Base-by-base conservation (phyloP, 2,329 filamentous ascomycete genomes). In the Colletotrichum abscissum region DNA sequence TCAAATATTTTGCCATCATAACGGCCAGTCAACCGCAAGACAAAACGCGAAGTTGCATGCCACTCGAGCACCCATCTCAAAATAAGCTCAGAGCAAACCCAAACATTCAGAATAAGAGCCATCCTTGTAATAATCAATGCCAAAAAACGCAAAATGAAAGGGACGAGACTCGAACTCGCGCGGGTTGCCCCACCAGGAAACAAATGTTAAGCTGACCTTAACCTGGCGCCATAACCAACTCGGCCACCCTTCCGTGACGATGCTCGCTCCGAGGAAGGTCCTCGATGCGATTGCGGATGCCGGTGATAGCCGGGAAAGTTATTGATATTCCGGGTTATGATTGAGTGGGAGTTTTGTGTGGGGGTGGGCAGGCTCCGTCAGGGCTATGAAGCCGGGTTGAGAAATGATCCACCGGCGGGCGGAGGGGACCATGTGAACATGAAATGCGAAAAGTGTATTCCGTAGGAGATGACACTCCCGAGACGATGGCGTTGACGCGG, bases 181-280 rank as follows among this genome's bases (percentile, higher is more conserved):
- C 70, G 70, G 70, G 70, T 73, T 73, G 70, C 70, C 70, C 70
- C 70, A 73, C 70, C 70, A 73, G 70, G 70, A 73, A 73, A 73
- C 70, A 73, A 66, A 73, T 73, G 66, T 69, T 65, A 73, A 73
- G 66, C 59, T 73, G 70, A 70, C 70, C 70, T 70, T 65, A 65
- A 73, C 66, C 66, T 70, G 67, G 70, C 70, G 70, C 70, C 70
- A 73, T 73, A 73, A 73, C 70, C 70, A 73, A 73, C 70, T 73
- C 70, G 70, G 70, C 70, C 70, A 73, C 70, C 70, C 70, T 73
- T 65, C 70, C 70, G 55, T 55, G 14, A n/a, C 22, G 22, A 55
- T 64, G 22, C 46, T 33, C 4, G 22, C 22, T 16, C 8, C 19
- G 42, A 49, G 42, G 19, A 24, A 2, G 54, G 55, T 65, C 38